phyloP scores from a whole-genome alignment of 331 rosid species.

The Ulmus americana region DNA sequence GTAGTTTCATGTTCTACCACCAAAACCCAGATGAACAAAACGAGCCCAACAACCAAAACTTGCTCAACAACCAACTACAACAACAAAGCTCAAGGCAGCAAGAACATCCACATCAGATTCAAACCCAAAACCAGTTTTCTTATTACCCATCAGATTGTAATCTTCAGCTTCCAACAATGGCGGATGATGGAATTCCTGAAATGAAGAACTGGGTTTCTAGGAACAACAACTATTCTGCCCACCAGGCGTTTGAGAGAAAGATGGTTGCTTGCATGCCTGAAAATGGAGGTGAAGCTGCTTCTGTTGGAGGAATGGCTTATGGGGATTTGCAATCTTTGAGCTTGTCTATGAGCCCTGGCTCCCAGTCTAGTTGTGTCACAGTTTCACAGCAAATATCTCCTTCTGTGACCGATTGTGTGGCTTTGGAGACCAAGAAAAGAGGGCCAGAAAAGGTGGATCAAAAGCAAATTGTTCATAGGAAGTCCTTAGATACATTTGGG shows the following conservation, averaged over 20 bases:
- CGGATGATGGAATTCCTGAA: slow-evolving; percentile 31
- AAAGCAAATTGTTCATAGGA: slow-evolving; percentile 74
- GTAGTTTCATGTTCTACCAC: slow-evolving; percentile 30
- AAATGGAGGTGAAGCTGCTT: slow-evolving; percentile 50
- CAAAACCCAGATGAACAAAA: slow-evolving; percentile 34
- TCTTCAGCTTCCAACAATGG: slow-evolving; percentile 38
- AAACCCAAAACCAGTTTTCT: slow-evolving; percentile 34
- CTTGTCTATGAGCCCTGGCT: slow-evolving; percentile 84
- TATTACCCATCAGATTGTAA: slow-evolving; percentile 40
- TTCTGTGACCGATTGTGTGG: slow-evolving; percentile 40
- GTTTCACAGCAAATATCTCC: slow-evolving; percentile 56
- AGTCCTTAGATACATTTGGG: slow-evolving; percentile 89
- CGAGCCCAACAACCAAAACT: slow-evolving; percentile 31
- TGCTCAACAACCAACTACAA: slow-evolving; percentile 26
- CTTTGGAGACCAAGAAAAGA: slow-evolving; percentile 71
- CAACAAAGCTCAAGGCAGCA: slow-evolving; percentile 23
- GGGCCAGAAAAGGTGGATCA: slow-evolving; percentile 62
- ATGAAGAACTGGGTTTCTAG: slow-evolving; percentile 53
- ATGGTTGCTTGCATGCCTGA: slow-evolving; percentile 41
- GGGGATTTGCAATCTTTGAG: slow-evolving; percentile 75
- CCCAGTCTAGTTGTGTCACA: slow-evolving; percentile 79
- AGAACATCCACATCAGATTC: slow-evolving; percentile 31
- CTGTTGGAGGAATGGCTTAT: slow-evolving; percentile 53
- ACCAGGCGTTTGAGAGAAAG: slow-evolving; percentile 35
- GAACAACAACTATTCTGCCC: slow-evolving; percentile 15